Conservation (phyloP, 1,284 basidiomycete genomes). For the Boletellus sp. region DNA sequence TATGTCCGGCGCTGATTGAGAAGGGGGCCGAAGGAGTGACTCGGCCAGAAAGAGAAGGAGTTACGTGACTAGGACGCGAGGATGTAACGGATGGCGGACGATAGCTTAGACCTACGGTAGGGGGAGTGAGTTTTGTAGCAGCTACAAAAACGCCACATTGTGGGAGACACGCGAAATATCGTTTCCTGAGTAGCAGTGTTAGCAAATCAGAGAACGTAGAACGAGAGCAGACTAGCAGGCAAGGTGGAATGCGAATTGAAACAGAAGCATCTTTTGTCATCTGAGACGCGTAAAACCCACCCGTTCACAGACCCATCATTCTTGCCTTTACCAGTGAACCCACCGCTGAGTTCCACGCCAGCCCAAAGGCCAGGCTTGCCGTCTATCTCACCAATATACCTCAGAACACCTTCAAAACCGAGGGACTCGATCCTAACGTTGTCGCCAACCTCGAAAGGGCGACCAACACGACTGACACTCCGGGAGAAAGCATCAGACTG, state of each 20-base stretch:
- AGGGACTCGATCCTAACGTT: slow-evolving; percentile 81
- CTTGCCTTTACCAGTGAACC: slow-evolving; percentile 90
- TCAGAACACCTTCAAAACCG: slow-evolving; percentile 78
- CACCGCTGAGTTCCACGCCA: slow-evolving; percentile 84
- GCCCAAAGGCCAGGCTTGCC: slow-evolving; percentile 88
- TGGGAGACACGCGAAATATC: slow-evolving; percentile 85
- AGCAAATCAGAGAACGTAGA: slow-evolving; percentile 5
- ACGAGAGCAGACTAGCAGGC: background rate
- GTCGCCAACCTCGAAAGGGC: slow-evolving; percentile 68
- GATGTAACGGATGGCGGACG: slow-evolving; percentile 83
- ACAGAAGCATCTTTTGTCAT: background rate
- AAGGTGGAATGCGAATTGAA: background rate
- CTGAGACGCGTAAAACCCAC: slow-evolving; percentile 47
- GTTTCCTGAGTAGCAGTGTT: slow-evolving; percentile 46
- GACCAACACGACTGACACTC: slow-evolving; percentile 42
- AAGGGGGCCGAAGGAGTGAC: slow-evolving; percentile 45
- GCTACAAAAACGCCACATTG: slow-evolving; percentile 91
- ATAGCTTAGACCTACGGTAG: slow-evolving; percentile 58
- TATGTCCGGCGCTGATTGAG: slow-evolving; percentile 41
- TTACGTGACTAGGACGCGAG: slow-evolving; percentile 56
- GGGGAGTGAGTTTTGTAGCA: slow-evolving; percentile 72
- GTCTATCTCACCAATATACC: slow-evolving; percentile 79
- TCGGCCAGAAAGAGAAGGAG: slow-evolving; percentile 43
- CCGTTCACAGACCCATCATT: slow-evolving; percentile 90
- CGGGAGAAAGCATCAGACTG: slow-evolving; percentile 54